Base-by-base conservation (phyloP, 352 stramenopile species). In the Pythium utonaiense region DNA sequence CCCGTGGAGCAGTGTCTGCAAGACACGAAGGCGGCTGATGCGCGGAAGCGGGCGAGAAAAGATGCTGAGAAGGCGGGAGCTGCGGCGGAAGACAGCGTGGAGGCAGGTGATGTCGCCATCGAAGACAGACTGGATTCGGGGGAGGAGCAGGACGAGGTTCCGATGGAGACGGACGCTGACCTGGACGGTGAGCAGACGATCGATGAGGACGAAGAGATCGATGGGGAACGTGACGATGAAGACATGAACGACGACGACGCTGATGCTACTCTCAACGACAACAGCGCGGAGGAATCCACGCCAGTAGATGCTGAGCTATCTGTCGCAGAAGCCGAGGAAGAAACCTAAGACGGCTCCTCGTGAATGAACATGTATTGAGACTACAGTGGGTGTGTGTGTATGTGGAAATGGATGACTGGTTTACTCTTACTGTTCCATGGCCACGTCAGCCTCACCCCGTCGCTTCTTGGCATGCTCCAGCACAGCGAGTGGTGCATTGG, bases 1-100 rank as follows among this genome's bases (percentile, higher is more conserved):
- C 78, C 85, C 0, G 74, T 91, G 30, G 85, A 91, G 54, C 62
- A 75, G 3, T 94, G 79, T 64, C 40, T 94, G n/a, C 57, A 74
- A 88, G 82, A 86, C 58, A 61, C 71, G 1, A 91, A 88, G 44
- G 65, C 52, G 17, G 50, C 44, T 9, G 74, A 77, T 1, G 71
- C 67, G 14, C 59, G 58, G 17, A 79, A 79, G 55, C 65, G 71
- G 24, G 64, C 69, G 25, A 40, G 49, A 14, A 73, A 69, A 44
- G 54, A 73, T 14, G 57, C 64, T 1, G 30, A 50, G 36, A 67
- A 63, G 42, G 16, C 53, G 0, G 60, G 8, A n/a, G 36, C 45
- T 21, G 33, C 41, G 12, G 28, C 27, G 27, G 49, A 17, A 34
- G 49, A 57, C 9, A 22, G 44, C n/a, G 57, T 14, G 30, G 24